Conservation (phyloP, 495 filamentous ascomycete genomes). For the Tuber calosporum region DNA sequence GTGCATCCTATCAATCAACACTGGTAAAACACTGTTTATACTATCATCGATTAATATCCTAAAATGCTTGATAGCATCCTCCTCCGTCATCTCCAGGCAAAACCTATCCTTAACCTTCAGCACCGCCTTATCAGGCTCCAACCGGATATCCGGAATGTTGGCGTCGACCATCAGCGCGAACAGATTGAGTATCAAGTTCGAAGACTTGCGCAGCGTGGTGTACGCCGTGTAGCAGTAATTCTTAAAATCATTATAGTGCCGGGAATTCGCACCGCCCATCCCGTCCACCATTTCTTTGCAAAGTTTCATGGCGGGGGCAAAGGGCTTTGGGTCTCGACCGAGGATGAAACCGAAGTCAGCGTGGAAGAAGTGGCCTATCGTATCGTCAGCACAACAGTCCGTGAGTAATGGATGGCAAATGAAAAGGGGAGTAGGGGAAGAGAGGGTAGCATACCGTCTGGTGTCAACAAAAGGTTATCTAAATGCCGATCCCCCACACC, state of each 20-base stretch:
- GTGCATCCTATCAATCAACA: constrained; percentile 91
- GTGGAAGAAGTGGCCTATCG: constrained; percentile 80
- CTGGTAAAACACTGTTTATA: constrained; percentile 76
- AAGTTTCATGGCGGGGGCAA: constrained; percentile 93
- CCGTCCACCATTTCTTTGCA: constrained; percentile 97
- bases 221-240: constrained; percentile 95
- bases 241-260: constrained; percentile 79
- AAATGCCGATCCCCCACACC: constrained; percentile 94
- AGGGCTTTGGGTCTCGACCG: constrained; percentile 93
- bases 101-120: constrained; percentile 92
- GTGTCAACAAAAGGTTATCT: constrained; percentile 87
- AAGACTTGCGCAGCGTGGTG: constrained; percentile 77
- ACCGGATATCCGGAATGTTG: constrained; percentile 87
- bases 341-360: constrained; percentile 97
- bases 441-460: constrained; percentile 50
- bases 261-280: constrained; percentile 77
- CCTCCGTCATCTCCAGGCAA: constrained; percentile 83
- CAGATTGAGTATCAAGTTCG: constrained; percentile 87
- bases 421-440: not conserved
- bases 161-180: constrained; percentile 96
- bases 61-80: constrained; percentile 82
- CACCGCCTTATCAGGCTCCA: constrained; percentile 88
- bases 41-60: constrained; percentile 84
- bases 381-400: not conserved
- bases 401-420: not conserved